Conservation (phyloP, 2,329 filamentous ascomycete species). For the Magnaporthiopsis poae region DNA sequence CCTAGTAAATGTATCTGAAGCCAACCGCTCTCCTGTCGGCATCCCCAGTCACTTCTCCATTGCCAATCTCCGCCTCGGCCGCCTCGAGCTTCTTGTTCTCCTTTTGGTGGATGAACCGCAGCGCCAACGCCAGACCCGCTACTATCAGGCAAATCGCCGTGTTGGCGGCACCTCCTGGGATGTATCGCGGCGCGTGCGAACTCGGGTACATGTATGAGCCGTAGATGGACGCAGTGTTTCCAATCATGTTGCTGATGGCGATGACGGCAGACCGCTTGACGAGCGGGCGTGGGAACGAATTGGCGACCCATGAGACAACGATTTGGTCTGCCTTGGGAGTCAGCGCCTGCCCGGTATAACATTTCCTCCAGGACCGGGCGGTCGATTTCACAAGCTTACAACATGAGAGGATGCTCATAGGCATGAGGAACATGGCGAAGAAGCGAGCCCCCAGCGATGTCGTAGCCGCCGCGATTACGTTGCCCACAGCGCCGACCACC, state of each 20-base stretch:
- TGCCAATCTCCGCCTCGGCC: constrained; percentile 1
- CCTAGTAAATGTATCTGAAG: background rate
- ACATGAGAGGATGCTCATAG: constrained; percentile 40
- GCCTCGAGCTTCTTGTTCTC: constrained; percentile 51
- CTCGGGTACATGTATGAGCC: constrained; percentile 14
- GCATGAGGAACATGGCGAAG: constrained; percentile 55
- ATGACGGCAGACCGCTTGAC: constrained; percentile 58
- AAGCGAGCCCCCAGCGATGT: constrained; percentile 42
- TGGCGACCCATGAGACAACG: constrained; percentile 59
- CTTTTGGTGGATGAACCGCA: constrained; percentile 44
- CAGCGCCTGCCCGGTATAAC: background rate
- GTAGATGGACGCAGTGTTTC: constrained; percentile 45
- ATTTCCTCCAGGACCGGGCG: background rate
- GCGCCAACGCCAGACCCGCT: constrained; percentile 38
- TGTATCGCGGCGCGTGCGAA: constrained; percentile 30
- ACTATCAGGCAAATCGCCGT: constrained; percentile 54
- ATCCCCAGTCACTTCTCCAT: constrained; percentile 10
- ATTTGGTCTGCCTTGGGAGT: constrained; percentile 29
- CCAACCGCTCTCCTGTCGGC: constrained; percentile 7
- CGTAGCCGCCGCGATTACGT: constrained; percentile 44
- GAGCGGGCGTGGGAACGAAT: constrained; percentile 60
- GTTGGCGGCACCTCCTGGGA: constrained; percentile 48
- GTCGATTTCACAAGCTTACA: constrained; percentile 20
- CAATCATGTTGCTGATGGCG: constrained; percentile 57
- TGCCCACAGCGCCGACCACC: constrained; percentile 41